Conservation (phyloP, 169 alveolate genomes). For the Cryptosporidium andersoni region DNA sequence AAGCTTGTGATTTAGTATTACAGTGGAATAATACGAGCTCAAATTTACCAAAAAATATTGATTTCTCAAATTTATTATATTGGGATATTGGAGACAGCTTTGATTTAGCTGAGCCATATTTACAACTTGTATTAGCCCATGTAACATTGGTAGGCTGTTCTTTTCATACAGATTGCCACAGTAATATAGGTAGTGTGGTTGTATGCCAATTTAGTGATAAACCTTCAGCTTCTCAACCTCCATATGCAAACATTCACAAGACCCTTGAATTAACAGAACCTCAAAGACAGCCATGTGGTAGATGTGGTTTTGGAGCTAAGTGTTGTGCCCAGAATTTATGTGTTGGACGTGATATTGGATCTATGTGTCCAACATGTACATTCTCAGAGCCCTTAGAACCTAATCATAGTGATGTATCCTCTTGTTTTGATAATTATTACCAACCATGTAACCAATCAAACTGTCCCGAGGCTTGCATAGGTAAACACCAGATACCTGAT, state of each 20-base stretch:
- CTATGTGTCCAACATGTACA: slow-evolving; percentile 41
- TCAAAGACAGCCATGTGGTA: slow-evolving; percentile 69
- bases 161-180: slow-evolving; percentile 63
- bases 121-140: slow-evolving; percentile 48
- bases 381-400: slow-evolving; percentile 56
- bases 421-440: slow-evolving; percentile 48
- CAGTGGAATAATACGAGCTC: slow-evolving; percentile 70
- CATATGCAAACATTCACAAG: slow-evolving; percentile 58
- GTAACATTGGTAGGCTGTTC: slow-evolving; percentile 54
- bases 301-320: slow-evolving; percentile 68
- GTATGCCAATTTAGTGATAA: slow-evolving; percentile 68
- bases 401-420: slow-evolving; percentile 42
- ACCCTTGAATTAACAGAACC: slow-evolving; percentile 57
- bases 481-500: slow-evolving; percentile 49
- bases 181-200: slow-evolving; percentile 46
- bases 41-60: slow-evolving; percentile 40
- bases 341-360: slow-evolving; percentile 67
- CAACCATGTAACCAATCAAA: slow-evolving; percentile 34
- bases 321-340: slow-evolving; percentile 59
- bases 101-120: slow-evolving; percentile 59
- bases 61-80: slow-evolving; percentile 27
- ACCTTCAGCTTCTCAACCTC: slow-evolving; percentile 52
- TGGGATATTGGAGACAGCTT: slow-evolving; percentile 61
- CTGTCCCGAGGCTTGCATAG: slow-evolving; percentile 66
- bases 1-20: slow-evolving; percentile 49